phyloP scores from a whole-genome alignment of 257 asterid species.

The Solanum etuberosum region DNA sequence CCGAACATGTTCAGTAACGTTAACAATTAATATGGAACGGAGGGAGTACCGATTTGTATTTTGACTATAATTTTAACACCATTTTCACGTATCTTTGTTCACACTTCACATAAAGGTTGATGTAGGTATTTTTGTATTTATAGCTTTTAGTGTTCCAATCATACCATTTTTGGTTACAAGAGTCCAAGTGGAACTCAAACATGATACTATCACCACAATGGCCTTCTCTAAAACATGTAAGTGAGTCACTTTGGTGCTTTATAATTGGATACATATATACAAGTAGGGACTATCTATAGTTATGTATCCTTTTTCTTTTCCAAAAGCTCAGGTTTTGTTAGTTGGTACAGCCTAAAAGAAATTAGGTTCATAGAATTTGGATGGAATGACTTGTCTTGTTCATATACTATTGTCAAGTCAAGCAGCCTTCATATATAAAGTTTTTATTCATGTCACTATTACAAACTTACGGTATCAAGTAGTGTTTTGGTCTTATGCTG shows the following conservation, averaged over 20 bases:
- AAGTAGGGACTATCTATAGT: not conserved
- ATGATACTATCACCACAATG: not conserved
- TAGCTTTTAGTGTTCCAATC: not conserved
- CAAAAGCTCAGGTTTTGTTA: not conserved
- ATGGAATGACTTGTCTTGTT: not conserved
- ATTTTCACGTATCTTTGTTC: not conserved
- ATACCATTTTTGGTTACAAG: not conserved
- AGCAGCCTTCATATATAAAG: not conserved
- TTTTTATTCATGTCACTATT: not conserved
- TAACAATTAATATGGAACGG: not conserved
- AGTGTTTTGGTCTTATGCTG: not conserved
- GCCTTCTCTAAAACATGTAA: not conserved
- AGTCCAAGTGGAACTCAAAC: not conserved
- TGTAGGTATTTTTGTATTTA: not conserved
- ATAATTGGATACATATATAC: not conserved
- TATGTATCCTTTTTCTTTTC: not conserved
- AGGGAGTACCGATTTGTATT: not conserved
- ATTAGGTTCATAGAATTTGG: not conserved
- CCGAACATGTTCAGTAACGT: rapidly evolving
- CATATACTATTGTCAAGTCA: not conserved
- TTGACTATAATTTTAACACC: not conserved
- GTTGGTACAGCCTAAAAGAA: not conserved
- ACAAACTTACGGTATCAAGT: not conserved
- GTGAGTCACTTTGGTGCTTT: not conserved
- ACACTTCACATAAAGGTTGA: not conserved